Evolutionary conservation across 2,329 filamentous ascomycete genomes (phyloP).

Genomic region (Cyanodermella asteris): DNA sequence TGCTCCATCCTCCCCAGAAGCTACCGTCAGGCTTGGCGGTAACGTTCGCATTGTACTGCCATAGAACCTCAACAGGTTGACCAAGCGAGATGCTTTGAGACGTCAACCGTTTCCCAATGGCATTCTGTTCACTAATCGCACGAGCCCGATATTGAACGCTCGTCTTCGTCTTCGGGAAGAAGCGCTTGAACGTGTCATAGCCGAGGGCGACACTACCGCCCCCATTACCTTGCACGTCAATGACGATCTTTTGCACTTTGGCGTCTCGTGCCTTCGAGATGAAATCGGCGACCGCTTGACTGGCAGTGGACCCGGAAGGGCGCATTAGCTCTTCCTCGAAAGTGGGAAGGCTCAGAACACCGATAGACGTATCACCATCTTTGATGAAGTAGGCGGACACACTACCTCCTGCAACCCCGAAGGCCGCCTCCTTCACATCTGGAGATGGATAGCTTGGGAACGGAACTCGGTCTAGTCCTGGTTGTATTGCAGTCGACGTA

Average conservation of each 20-base stretch:
- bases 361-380: constrained; percentile 10
- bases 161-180: no score
- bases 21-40: no score
- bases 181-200: constrained; percentile 9
- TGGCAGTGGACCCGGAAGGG: constrained; percentile 13
- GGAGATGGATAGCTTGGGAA: constrained; percentile 7
- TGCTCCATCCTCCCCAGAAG: no score
- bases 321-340: constrained; percentile 14
- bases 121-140: no score
- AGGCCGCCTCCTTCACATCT: constrained; percentile 6
- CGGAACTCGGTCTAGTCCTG: no score
- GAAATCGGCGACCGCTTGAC: constrained; percentile 15
- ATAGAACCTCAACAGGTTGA: no score
- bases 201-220: constrained; percentile 9
- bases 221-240: constrained; percentile 11
- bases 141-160: no score
- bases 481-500: constrained; percentile 5
- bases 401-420: constrained; percentile 6
- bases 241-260: constrained; percentile 8
- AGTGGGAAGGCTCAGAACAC: constrained; percentile 20
- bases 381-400: constrained; percentile 8
- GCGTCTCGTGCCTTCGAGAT: constrained; percentile 5
- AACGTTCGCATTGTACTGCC: no score
- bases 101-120: no score
- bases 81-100: no score